Base-by-base conservation (phyloP, 768 basidiomycete species). In the Russula olivacea region DNA sequence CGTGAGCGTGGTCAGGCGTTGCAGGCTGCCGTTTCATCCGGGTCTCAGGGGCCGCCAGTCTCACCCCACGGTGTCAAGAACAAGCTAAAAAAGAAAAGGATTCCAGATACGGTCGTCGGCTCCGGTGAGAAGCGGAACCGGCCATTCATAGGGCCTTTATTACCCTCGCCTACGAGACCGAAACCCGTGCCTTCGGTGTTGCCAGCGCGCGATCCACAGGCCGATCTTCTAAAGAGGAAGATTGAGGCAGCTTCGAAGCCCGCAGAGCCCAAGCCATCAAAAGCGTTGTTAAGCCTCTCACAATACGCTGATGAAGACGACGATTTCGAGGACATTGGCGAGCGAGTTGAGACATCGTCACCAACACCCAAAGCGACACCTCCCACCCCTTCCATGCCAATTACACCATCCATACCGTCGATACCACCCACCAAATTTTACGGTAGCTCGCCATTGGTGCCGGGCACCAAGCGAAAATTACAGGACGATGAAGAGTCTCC, bases 1-100 rank as follows among this genome's bases (percentile, higher is more conserved):
- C 84, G 85, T 55, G 85, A 87, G 61, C 88, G 84, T 73, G 91
- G 91, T 8, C 86, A 91, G 69, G 81, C 79, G 5, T 76, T 91
- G 52, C 83, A 88, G 68, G 83, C 85, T 19, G 86, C 82, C 6
- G 75, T 89, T 61, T 78, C 76, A 25, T 69, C 75, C 21, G 68
- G 54, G 58, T 43, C 45, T 54, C 60, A 45, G 23, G 45, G 28
- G 32, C 57, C 25, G 17, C 50, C 58, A 56, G 23, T 41, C 32
- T 68, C 65, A 23, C 71, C 63, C 15, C 66, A 68, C 30, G 76
- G 74, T 23, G 68, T 88, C 52, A 75, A 79, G 1, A 77, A 80
- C 7, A 78, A 77, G 53, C 75, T 79, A 17, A 57, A 47, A 76
- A 80, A 77, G 72, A 71, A 75, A 61, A 81, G 76, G 70, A 68